These are phyloP conservation scores for Poa pratensis DNA, from an alignment of 176 grass and related monocot species.

Conservation along the genomic window DNA sequence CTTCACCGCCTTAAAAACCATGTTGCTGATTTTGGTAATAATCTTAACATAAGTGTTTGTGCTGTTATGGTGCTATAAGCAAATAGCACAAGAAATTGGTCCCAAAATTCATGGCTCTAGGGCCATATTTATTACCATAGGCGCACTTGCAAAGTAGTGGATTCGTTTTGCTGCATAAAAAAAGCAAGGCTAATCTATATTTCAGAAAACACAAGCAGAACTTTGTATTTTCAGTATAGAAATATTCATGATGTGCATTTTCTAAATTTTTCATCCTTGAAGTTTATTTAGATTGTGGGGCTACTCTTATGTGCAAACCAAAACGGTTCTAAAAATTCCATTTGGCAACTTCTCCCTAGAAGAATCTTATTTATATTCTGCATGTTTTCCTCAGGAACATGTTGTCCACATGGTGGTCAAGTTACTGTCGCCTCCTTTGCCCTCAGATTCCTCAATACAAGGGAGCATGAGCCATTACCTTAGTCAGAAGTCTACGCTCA, in stretches of 20 bases:
- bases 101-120: neutral
- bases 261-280: neutral
- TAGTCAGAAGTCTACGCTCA: slow-evolving; percentile 78
- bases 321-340: slow-evolving; percentile 5
- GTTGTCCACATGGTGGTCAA: slow-evolving; percentile 73
- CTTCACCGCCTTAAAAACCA: no score
- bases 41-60: neutral
- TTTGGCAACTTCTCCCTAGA: slow-evolving; percentile 7
- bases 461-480: slow-evolving; percentile 72
- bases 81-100: neutral
- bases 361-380: slow-evolving; percentile 32
- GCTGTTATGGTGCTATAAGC: neutral
- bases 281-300: neutral
- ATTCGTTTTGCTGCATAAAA: neutral
- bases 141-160: neutral
- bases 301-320: neutral
- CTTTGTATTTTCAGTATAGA: neutral
- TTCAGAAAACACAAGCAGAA: neutral
- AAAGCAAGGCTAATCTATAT: neutral
- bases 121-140: neutral
- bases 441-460: slow-evolving; percentile 73
- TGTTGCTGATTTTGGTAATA: slow-evolving; percentile 11
- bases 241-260: neutral
- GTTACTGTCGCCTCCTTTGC: slow-evolving; percentile 67
- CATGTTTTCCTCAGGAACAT: slow-evolving; percentile 73